phyloP scores from a whole-genome alignment of 495 filamentous ascomycete species.

The Penicillium tannophilum region DNA sequence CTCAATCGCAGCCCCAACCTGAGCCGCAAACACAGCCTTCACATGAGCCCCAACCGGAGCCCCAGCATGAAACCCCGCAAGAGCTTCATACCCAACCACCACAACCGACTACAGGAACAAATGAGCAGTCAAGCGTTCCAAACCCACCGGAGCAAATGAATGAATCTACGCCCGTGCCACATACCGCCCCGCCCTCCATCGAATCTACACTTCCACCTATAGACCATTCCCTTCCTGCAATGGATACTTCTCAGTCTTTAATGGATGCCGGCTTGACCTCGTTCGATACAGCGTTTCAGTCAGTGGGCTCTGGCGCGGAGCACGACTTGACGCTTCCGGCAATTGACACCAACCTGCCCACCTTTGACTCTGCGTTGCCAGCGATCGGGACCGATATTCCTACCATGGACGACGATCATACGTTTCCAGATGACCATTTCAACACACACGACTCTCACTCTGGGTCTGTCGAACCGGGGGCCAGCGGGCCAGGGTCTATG shows the following conservation, averaged over 20 bases:
- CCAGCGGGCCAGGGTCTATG: conserved; percentile 32
- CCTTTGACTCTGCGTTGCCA: conserved; percentile 39
- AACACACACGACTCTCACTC: conserved; percentile 22
- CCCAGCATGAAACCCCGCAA: not conserved
- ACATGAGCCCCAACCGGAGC: not conserved
- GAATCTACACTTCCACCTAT: conserved; percentile 11
- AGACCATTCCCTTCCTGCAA: conserved; percentile 18
- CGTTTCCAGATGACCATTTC: conserved; percentile 24
- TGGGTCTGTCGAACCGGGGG: conserved; percentile 29
- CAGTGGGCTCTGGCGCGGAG: conserved; percentile 27
- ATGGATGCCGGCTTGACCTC: conserved; percentile 34
- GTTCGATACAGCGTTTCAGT: conserved; percentile 39
- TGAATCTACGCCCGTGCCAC: conserved; percentile 12
- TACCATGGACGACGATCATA: conserved; percentile 31
- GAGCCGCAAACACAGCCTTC: not conserved
- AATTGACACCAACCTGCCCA: conserved; percentile 42
- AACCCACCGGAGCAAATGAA: conserved; percentile 7
- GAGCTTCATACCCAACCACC: conserved; percentile 8
- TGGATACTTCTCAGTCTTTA: conserved; percentile 23
- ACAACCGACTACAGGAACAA: conserved; percentile 7
- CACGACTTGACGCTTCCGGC: conserved; percentile 39
- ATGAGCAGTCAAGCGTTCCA: conserved; percentile 9
- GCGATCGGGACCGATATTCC: conserved; percentile 38
- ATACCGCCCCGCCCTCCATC: conserved; percentile 17
- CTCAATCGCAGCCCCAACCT: not conserved